A percentile compares a stretch with the other conserved stretches of the same genome.
These are phyloP conservation scores for Primulina eburnea DNA, from an alignment of 257 asterid genomes.

Conservation along the genomic window DNA sequence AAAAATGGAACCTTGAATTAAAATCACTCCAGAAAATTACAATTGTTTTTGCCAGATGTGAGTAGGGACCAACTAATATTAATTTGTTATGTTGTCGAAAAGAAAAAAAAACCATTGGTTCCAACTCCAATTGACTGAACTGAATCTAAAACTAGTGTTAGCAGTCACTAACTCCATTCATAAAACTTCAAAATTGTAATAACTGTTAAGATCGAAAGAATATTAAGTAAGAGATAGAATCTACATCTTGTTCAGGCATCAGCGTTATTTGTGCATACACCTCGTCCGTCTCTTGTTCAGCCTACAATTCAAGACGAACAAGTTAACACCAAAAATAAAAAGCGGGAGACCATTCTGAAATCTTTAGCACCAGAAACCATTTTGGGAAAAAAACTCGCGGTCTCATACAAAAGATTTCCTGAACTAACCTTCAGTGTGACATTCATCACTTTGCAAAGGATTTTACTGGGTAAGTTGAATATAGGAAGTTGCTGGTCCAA, in stretches of 20 bases:
- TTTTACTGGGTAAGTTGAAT: conserved; percentile 81
- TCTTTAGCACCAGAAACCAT: conserved; percentile 14
- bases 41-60: not conserved
- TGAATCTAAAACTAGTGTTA: not conserved
- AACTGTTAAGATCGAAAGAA: conserved; percentile 21
- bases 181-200: not conserved
- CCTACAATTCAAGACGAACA: conserved; percentile 46
- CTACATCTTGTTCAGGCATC: conserved; percentile 80
- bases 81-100: not conserved
- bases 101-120: not conserved
- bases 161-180: not conserved
- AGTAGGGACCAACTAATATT: not conserved
- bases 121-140: not conserved
- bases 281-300: conserved; percentile 90
- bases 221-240: conserved; percentile 20
- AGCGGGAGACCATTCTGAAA: not conserved
- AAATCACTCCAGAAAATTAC: not conserved
- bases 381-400: conserved; percentile 4
- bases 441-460: conserved; percentile 89
- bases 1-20: not conserved
- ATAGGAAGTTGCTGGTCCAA: conserved; percentile 90
- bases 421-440: conserved; percentile 69
- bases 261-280: conserved; percentile 87
- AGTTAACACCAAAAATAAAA: conserved; percentile 12
- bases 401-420: conserved; percentile 13